Conservation (phyloP, 345 rosid species). For the Lumnitzera littorea region DNA sequence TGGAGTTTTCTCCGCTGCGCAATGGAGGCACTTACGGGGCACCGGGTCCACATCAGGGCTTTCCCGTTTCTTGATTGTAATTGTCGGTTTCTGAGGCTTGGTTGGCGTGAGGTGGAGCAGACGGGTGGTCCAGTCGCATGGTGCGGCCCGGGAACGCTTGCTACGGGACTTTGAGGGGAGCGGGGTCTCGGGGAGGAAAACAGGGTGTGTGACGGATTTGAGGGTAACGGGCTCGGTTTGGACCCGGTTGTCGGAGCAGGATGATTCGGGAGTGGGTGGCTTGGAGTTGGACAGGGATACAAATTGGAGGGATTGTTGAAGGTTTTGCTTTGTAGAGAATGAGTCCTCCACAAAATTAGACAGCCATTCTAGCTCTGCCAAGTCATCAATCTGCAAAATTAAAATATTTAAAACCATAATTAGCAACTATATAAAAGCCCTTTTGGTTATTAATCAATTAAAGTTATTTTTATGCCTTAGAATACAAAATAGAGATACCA, state of each 20-base stretch:
- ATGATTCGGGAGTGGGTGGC: conserved; percentile 38
- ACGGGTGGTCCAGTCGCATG: conserved; percentile 68
- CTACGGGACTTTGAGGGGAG: conserved; percentile 59
- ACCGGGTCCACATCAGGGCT: conserved; percentile 2
- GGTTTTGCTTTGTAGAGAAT: conserved; percentile 40
- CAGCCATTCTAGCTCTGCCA: conserved; percentile 79
- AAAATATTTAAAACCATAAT: background rate
- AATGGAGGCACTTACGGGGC: conserved; percentile 51
- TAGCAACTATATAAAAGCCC: background rate
- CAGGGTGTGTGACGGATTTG: conserved; percentile 16
- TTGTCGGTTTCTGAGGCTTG: conserved; percentile 6
- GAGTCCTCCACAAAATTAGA: conserved; percentile 78
- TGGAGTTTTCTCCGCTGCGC: conserved; percentile 64
- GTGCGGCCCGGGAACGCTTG: conserved; percentile 58
- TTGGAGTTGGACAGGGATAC: conserved; percentile 35
- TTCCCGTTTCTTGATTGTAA: conserved; percentile 18
- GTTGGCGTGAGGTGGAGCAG: conserved; percentile 36
- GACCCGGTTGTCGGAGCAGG: conserved; percentile 25
- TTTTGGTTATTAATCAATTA: background rate
- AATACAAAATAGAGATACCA: no score
- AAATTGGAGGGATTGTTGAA: conserved; percentile 31
- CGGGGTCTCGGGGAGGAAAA: conserved; percentile 41
- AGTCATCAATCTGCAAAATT: conserved; percentile 45
- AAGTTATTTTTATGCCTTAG: background rate
- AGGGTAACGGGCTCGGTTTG: conserved; percentile 13